Conservation (phyloP, 1,284 basidiomycete genomes). For the Cryptococcus sp. region DNA sequence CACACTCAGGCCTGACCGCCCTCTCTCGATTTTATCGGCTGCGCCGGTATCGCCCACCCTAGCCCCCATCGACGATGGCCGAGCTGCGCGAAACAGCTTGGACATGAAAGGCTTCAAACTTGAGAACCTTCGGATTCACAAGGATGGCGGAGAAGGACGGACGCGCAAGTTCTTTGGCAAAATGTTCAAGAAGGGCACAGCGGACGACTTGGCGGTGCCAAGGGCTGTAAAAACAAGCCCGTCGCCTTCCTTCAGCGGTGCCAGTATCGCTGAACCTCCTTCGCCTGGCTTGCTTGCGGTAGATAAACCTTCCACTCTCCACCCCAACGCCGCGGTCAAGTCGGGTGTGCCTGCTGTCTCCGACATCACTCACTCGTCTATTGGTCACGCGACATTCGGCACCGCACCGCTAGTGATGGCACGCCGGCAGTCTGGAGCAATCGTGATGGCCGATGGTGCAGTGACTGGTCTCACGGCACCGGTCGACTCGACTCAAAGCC, state of each 20-base stretch:
- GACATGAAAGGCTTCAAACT: slow-evolving; percentile 32
- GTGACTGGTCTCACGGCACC: slow-evolving; percentile 31
- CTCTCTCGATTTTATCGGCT: slow-evolving; percentile 40
- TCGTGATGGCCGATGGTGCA: slow-evolving; percentile 35
- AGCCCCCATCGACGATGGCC: slow-evolving; percentile 26
- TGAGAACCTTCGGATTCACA: slow-evolving; percentile 16
- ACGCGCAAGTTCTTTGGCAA: slow-evolving; percentile 70
- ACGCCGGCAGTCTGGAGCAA: slow-evolving; percentile 25
- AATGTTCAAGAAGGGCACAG: slow-evolving; percentile 65
- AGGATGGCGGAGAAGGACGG: slow-evolving; percentile 22
- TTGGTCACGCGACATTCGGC: slow-evolving; percentile 48
- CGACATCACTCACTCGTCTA: background rate
- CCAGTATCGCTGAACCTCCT: slow-evolving; percentile 3
- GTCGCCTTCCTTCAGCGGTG: slow-evolving; percentile 13
- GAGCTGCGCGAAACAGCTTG: slow-evolving; percentile 15
- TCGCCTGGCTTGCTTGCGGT: background rate
- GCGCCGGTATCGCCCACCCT: slow-evolving; percentile 34
- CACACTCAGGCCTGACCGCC: slow-evolving; percentile 17
- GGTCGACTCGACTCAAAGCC: background rate
- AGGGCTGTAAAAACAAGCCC: slow-evolving; percentile 12
- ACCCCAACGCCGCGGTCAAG: slow-evolving; percentile 10
- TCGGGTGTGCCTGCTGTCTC: background rate
- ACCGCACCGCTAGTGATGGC: slow-evolving; percentile 40
- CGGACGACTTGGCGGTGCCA: slow-evolving; percentile 6
- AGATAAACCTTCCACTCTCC: slow-evolving; percentile 4